Conservation (phyloP, 2,329 filamentous ascomycete genomes). For the Neurospora sp. region DNA sequence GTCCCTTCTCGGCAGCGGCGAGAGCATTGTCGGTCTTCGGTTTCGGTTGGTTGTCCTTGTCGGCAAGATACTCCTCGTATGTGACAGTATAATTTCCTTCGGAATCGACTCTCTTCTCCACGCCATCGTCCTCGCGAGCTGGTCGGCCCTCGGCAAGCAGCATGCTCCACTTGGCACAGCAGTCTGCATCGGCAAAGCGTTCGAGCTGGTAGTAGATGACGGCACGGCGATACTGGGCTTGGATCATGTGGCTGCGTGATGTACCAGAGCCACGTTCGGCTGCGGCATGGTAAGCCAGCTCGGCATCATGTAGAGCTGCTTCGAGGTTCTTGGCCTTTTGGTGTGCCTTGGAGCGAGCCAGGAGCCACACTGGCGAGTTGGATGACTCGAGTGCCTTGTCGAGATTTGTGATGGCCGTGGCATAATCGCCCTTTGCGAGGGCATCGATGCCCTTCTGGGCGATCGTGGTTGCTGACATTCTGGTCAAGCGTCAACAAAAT, state of each 20-base stretch:
- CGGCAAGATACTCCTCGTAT: constrained; percentile 21
- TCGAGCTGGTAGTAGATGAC: constrained; percentile 62
- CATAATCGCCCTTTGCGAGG: constrained; percentile 52
- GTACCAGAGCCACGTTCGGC: constrained; percentile 51
- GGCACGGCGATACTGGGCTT: constrained; percentile 73
- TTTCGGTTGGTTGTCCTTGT: constrained; percentile 15
- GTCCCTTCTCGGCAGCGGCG: not conserved
- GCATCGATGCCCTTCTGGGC: constrained; percentile 55
- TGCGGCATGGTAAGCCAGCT: constrained; percentile 53
- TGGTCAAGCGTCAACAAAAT: not conserved
- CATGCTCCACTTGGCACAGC: constrained; percentile 53
- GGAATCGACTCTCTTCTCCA: constrained; percentile 29
- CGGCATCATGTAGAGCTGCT: constrained; percentile 59
- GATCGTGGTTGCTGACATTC: constrained; percentile 42
- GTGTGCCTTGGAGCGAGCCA: constrained; percentile 72
- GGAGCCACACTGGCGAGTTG: constrained; percentile 65
- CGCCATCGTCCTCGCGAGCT: constrained; percentile 26
- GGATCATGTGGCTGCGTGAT: constrained; percentile 58
- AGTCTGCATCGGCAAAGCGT: constrained; percentile 64
- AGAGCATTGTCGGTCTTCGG: not conserved
- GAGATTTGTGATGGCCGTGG: constrained; percentile 56
- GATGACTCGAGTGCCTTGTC: constrained; percentile 57
- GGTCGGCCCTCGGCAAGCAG: constrained; percentile 29
- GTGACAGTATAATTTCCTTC: constrained; percentile 38
- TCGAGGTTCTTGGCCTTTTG: constrained; percentile 51